Percentiles rank a stretch among this genome's conserved stretches.
These are phyloP conservation scores for Coemansia umbellata DNA, from an alignment of 192 early-diverging fungal species.

Conservation along the genomic window DNA sequence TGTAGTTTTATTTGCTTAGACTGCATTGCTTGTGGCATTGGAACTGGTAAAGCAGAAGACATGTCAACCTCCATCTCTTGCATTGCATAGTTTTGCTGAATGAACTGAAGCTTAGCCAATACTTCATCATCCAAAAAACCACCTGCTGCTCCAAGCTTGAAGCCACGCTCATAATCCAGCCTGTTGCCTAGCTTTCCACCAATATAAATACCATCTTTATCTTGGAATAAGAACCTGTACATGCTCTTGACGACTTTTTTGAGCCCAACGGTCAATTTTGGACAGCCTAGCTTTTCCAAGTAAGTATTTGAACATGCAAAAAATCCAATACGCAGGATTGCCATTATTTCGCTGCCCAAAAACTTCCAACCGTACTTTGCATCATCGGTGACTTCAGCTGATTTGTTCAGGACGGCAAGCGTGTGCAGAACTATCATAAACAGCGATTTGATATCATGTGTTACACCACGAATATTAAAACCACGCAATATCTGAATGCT, in stretches of 20 bases:
- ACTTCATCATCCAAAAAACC: no score
- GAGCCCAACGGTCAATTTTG: not conserved
- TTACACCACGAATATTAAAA: not conserved
- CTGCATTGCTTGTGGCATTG: no score
- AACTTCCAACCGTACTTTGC: not conserved
- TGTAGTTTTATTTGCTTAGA: no score
- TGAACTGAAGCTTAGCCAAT: no score
- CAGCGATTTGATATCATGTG: constrained; percentile 13
- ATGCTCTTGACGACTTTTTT: not conserved
- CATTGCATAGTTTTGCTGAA: no score
- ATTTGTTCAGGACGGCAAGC: no score
- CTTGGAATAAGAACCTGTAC: not conserved
- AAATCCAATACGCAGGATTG: not conserved
- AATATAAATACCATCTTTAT: not conserved
- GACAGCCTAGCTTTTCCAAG: not conserved
- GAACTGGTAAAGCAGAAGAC: no score
- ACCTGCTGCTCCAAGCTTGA: no score
- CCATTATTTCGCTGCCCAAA: not conserved
- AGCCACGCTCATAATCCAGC: not conserved
- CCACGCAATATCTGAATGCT: constrained; percentile 4
- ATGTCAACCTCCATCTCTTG: no score
- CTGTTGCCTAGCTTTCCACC: not conserved
- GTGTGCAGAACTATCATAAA: constrained; percentile 5
- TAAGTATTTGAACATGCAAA: not conserved
- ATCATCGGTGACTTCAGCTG: not conserved